Evolutionary conservation across 441 rosid genomes (phyloP).

Genomic region (Rhodomyrtus psidioides): DNA sequence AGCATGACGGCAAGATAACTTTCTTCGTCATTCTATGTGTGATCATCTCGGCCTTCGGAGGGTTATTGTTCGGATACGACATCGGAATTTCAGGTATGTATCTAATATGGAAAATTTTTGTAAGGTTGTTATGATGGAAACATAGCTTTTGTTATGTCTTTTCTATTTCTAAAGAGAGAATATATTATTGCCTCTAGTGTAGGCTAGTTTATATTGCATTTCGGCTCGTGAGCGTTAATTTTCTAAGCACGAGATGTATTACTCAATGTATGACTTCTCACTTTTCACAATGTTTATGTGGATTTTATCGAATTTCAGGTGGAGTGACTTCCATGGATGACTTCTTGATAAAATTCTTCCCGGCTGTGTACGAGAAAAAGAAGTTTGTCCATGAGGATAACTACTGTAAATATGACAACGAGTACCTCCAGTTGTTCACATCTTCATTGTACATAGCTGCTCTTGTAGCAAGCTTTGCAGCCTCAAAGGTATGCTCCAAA

Average conservation of each 20-base stretch:
- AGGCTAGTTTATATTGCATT: neutral
- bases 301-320: slow-evolving; percentile 16
- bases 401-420: slow-evolving; percentile 56
- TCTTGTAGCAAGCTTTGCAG: slow-evolving; percentile 43
- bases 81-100: slow-evolving; percentile 46
- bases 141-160: neutral
- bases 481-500: slow-evolving; percentile 19
- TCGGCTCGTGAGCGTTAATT: neutral
- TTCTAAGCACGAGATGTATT: neutral
- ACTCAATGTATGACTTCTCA: neutral
- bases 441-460: slow-evolving; percentile 62
- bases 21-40: slow-evolving; percentile 39
- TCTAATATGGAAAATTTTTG: neutral
- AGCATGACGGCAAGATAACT: slow-evolving; percentile 46
- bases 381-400: slow-evolving; percentile 36
- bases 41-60: slow-evolving; percentile 50
- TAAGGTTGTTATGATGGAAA: neutral
- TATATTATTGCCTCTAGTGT: neutral
- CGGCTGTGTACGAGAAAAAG: slow-evolving; percentile 35
- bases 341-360: slow-evolving; percentile 46
- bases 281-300: neutral
- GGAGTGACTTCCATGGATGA: slow-evolving; percentile 69
- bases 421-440: slow-evolving; percentile 49
- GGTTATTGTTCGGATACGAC: slow-evolving; percentile 55
- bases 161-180: neutral